Conservation (phyloP, 352 stramenopile genomes). For the Globisporangium ultimum region DNA sequence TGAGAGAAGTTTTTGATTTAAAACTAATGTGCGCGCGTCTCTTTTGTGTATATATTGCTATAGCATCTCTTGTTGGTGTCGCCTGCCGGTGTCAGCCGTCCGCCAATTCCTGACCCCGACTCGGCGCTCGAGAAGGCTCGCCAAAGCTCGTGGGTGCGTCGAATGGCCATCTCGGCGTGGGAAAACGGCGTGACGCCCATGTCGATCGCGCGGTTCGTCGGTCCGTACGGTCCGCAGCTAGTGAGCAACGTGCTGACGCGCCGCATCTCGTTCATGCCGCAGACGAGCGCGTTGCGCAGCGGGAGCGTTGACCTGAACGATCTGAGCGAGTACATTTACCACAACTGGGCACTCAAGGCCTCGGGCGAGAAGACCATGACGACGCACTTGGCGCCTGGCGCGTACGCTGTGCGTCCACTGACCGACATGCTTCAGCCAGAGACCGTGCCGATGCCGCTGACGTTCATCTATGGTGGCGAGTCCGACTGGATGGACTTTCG, state of each 20-base stretch:
- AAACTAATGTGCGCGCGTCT: background rate
- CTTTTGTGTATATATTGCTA: constrained; percentile 1
- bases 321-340: constrained; percentile 76
- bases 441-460: constrained; percentile 70
- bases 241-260: constrained; percentile 60
- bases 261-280: constrained; percentile 75
- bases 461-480: constrained; percentile 79
- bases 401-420: constrained; percentile 60
- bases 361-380: constrained; percentile 72
- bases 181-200: constrained; percentile 71
- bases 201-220: constrained; percentile 64
- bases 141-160: constrained; percentile 50
- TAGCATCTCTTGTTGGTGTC: constrained; percentile 79
- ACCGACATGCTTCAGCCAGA: constrained; percentile 58
- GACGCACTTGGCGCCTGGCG: constrained; percentile 71
- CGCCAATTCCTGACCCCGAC: constrained; percentile 35
- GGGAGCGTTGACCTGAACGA: constrained; percentile 59
- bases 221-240: constrained; percentile 75
- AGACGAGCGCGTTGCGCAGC: constrained; percentile 62
- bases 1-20: constrained; percentile 1
- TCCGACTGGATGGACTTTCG: constrained; percentile 87
- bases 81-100: constrained; percentile 61
- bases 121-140: constrained; percentile 30
- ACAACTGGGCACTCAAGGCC: constrained; percentile 82
- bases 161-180: constrained; percentile 55